Base-by-base conservation (phyloP, 78 protist species). In the Neovahlkampfia damariscottae region DNA sequence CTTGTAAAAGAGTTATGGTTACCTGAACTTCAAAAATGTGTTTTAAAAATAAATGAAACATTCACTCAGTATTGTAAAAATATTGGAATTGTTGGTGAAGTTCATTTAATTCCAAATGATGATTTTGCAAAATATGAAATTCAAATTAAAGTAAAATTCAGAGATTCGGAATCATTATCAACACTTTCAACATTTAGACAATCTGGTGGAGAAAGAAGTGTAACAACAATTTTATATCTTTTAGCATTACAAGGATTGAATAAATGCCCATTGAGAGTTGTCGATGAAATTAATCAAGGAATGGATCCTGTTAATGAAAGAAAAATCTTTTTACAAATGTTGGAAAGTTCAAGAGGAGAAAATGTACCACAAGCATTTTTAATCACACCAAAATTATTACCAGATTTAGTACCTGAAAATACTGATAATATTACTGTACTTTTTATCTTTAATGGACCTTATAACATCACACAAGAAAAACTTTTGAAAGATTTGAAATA, bases 241-340 rank as follows among this genome's bases (percentile, higher is more conserved):
- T 80, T 93, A 58, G 35, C 93, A 29, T 70, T 93, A 28, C 97
- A 93, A 75, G 70, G 35, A 32, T 39, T 86, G 27, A 86, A 88
- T 7, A 62, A n/a, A 36, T 76, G 86, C 28, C 96, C 96, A 5
- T 92, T 93, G 74, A 81, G 97, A 6, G 85, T 92, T 2, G 97
- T 93, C 6, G 97, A 93, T 58, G 97, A 93, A 82, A 91, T 93
- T 79, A 92, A 91, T 79, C 94, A 81, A 30, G 83, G 76, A 31
- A 72, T 72, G 76, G 76, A 72, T 7, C 39, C 7, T 28, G 34
- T 35, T 35, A 72, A 72, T 7, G 97, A 93, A 70, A 76, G 93
- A 6, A 68, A 73, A 80, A 74, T 90, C 68, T 90, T 89, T 40
- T 82, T 77, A 19, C 72, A 78, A 68, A 79, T 93, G n/a, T 88